These are phyloP conservation scores for Saturnispora quitensis DNA, from an alignment of 805 yeast genomes.

Conservation along the genomic window DNA sequence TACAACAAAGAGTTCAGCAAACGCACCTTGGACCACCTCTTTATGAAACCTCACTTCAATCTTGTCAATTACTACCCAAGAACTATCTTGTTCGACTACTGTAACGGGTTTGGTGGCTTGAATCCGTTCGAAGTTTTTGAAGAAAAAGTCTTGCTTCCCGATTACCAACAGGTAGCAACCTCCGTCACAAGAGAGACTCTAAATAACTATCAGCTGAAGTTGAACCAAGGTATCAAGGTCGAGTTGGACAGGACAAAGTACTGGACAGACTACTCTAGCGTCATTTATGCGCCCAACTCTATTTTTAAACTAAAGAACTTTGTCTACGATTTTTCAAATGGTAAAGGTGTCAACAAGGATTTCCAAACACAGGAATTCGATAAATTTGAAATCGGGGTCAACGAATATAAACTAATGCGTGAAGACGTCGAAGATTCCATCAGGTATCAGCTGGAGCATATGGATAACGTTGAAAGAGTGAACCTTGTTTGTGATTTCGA, in stretches of 20 bases:
- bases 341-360: slow-evolving; percentile 16
- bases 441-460: slow-evolving; percentile 57
- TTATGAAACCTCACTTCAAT: slow-evolving; percentile 24
- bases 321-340: slow-evolving; percentile 37
- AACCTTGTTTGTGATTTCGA: slow-evolving; percentile 64
- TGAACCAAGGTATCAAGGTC: slow-evolving; percentile 46
- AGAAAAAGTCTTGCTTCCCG: slow-evolving; percentile 6
- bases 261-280: slow-evolving; percentile 76
- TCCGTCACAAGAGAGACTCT: slow-evolving; percentile 29
- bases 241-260: slow-evolving; percentile 37
- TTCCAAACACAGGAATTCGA: slow-evolving; percentile 34
- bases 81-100: slow-evolving; percentile 69
- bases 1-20: slow-evolving; percentile 20
- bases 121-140: slow-evolving; percentile 42
- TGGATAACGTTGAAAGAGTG: slow-evolving; percentile 68
- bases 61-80: slow-evolving; percentile 71
- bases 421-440: slow-evolving; percentile 53
- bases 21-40: slow-evolving; percentile 2
- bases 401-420: slow-evolving; percentile 38
- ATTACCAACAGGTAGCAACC: slow-evolving; percentile 20
- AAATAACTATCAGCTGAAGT: slow-evolving; percentile 52
- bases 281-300: slow-evolving; percentile 55
- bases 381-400: slow-evolving; percentile 45
- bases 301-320: slow-evolving; percentile 50
- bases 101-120: slow-evolving; percentile 68